Base-by-base conservation (phyloP, 148 eudicot genomes). In the Drosera capensis region DNA sequence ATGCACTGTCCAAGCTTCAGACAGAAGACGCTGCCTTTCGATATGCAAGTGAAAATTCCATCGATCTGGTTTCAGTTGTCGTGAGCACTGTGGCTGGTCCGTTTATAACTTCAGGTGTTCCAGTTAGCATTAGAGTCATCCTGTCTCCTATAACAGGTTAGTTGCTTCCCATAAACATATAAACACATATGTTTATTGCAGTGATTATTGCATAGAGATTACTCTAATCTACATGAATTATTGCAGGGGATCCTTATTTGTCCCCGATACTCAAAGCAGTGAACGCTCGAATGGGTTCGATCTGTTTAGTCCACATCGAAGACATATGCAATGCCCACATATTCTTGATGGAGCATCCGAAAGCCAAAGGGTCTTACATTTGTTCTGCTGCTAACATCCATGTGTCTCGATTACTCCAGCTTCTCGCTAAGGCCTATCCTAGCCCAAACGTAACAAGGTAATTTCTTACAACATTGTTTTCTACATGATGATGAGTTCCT, bases 91-190 rank as follows among this genome's bases (percentile, higher is more conserved):
- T 74, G 12, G 82, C 64, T 8, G 95, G 95, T 15, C 78, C 86
- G 0, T 85, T 80, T 52, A 70, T 80, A 42, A 80, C 82, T 20
- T 43, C 68, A 23, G 60, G 68, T 0, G 84, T 85, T 46, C 95
- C 95, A 20, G 12, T 73, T 7, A 85, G 95, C 56, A 37, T 85
- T 38, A 69, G 47, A 56, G 80, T 85, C 57, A 68, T 80, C 29
- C 45, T 85, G 30, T 80, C 95, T 1, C 95, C 95, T 17, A 20
- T 77, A 8, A 80, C 92, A 77, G 81, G 90, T 84, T n/a, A n/a
- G n/a, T n/a, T n/a, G n/a, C n/a, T n/a, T n/a, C n/a, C n/a, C n/a
- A n/a, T n/a, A n/a, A n/a, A n/a, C n/a, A n/a, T n/a, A n/a, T n/a
- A n/a, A n/a, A n/a, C n/a, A n/a, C n/a, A n/a, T n/a, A n/a, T n/a